Evolutionary conservation across 108 stramenopile genomes (phyloP), one percentile per base, ranked within the genome.

Genomic region (Pseudonitzschia delicatissima): DNA sequence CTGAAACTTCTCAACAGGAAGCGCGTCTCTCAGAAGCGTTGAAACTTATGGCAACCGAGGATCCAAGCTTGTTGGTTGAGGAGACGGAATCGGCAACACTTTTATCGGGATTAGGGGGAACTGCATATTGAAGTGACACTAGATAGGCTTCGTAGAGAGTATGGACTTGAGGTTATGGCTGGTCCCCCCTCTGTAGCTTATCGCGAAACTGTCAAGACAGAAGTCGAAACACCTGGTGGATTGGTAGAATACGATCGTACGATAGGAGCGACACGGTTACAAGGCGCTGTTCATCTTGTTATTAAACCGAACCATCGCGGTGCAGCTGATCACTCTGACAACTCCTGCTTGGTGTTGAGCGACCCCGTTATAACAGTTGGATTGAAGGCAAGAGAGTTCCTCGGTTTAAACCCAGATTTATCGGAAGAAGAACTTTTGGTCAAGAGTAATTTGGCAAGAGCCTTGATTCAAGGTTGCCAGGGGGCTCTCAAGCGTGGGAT

Each of bases 111-210:
- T 66, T 95, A 44, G 93, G 93, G n/a, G 21, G 93, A 95, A 67
- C 73, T 95, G 32, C 93, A 95, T 53, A 84, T 95, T 66, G 93
- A 95, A 58, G 86, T 95, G 27, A 79, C 85, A 5, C 62, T 90
- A 33, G 93, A 95, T 80, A 68, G 93, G 25, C 53, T 95, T 17
- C 74, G 48, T 35, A 67, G 94, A 36, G 94, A 95, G 59, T 82
- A 81, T 75, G 87, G 85, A 5, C 50, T 91, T 11, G 62, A 77
- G 23, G 94, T 95, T 1, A 73, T 78, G 61, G 83, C 73, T 7
- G 91, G 94, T 34, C 76, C 76, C 48, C 94, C 94, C 3, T 76
- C 85, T 4, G 94, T 95, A 9, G 82, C 94, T 13, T 89, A 88
- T 42, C 81, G 88, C 63, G 94, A 95, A 63, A 88, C 87, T 17